phyloP scores from a whole-genome alignment of 768 basidiomycete species.

The Serpula lacrymans region DNA sequence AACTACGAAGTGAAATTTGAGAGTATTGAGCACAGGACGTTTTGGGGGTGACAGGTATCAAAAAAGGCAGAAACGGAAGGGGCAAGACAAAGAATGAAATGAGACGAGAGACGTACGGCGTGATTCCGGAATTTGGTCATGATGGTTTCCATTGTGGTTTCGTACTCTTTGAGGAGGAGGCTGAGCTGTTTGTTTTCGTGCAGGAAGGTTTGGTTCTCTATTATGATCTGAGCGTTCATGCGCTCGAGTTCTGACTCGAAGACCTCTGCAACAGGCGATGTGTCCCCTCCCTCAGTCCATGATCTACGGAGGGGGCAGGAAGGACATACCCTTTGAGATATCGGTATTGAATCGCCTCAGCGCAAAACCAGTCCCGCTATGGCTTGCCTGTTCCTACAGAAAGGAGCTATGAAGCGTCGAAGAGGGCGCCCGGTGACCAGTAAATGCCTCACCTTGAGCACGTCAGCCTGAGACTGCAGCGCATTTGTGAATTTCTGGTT shows the following conservation, averaged over 20 bases:
- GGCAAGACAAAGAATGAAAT: constrained; percentile 4
- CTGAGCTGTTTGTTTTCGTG: constrained; percentile 96
- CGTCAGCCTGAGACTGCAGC: constrained; percentile 64
- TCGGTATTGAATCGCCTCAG: constrained; percentile 86
- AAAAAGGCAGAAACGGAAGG: constrained; percentile 9
- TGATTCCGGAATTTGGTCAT: constrained; percentile 96
- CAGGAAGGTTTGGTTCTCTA: constrained; percentile 89
- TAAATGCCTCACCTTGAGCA: constrained; percentile 61
- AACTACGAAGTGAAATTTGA: constrained; percentile 56
- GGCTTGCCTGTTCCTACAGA: constrained; percentile 66
- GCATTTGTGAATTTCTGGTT: constrained; percentile 74
- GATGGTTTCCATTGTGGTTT: constrained; percentile 89
- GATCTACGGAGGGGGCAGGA: neutral
- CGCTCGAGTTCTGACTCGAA: constrained; percentile 94
- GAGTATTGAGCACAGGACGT: neutral
- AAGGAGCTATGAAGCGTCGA: constrained; percentile 11
- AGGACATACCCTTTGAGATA: constrained; percentile 67
- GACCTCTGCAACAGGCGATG: constrained; percentile 60
- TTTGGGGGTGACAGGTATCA: neutral
- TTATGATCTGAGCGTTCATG: constrained; percentile 81
- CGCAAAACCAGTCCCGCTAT: constrained; percentile 70
- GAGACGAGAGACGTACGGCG: constrained; percentile 53
- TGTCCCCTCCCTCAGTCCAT: constrained; percentile 11
- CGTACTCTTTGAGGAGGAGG: constrained; percentile 88
- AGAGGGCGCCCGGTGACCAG: neutral